A percentile compares a stretch with the other conserved stretches of the same genome.
phyloP scores from a whole-genome alignment of 495 filamentous ascomycete genomes.

The Xylaria intraflava region DNA sequence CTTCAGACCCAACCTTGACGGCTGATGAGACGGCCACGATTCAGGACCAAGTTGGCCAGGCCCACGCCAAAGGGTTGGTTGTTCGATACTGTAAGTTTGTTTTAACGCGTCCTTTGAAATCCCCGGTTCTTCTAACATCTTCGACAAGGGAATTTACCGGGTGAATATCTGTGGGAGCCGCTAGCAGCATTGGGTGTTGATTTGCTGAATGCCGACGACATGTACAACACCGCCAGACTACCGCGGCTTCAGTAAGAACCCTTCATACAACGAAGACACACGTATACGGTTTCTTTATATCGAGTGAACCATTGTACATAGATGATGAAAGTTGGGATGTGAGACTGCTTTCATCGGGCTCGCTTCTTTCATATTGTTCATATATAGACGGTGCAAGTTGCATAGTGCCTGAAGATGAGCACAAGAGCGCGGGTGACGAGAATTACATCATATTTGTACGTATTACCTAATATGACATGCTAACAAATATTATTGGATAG shows the following conservation, averaged over 20 bases:
- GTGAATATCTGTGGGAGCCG: slow-evolving; percentile 65
- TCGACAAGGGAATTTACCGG: slow-evolving; percentile 35
- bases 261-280: neutral
- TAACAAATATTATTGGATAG: too few relatives aligned
- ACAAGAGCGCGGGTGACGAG: too few relatives aligned
- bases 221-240: slow-evolving; percentile 32
- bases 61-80: slow-evolving; percentile 58
- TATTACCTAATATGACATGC: too few relatives aligned
- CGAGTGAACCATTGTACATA: neutral
- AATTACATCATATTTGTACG: too few relatives aligned
- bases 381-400: too few relatives aligned
- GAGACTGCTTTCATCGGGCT: too few relatives aligned
- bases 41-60: slow-evolving; percentile 51
- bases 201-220: slow-evolving; percentile 66
- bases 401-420: too few relatives aligned
- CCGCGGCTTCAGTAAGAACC: slow-evolving; percentile 13
- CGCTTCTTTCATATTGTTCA: too few relatives aligned
- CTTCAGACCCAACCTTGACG: slow-evolving; percentile 23
- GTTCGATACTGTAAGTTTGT: slow-evolving; percentile 61
- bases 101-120: neutral
- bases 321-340: too few relatives aligned
- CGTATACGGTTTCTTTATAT: neutral
- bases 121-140: neutral
- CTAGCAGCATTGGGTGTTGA: slow-evolving; percentile 58
- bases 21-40: slow-evolving; percentile 49